phyloP scores from a whole-genome alignment of 2,329 filamentous ascomycete species.

The Hypoxylon sp. region DNA sequence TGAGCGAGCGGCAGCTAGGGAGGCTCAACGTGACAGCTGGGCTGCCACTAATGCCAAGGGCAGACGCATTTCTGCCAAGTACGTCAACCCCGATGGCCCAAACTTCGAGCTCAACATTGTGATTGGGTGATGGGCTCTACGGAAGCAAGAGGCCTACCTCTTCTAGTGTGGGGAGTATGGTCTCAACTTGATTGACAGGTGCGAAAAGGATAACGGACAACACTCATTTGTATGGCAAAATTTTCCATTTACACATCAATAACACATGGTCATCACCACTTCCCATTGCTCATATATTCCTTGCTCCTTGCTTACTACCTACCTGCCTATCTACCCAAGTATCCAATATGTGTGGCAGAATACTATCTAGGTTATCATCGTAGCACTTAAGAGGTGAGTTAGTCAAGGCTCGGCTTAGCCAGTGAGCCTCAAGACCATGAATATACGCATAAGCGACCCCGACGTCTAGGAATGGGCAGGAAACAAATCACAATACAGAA shows the following conservation, averaged over 20 bases:
- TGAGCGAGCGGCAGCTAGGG: not conserved
- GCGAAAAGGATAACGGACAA: too few species aligned
- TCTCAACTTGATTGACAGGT: too few species aligned
- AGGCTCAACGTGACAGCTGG: not conserved
- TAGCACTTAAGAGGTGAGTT: too few species aligned
- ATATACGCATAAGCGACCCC: not conserved
- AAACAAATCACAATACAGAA: not conserved
- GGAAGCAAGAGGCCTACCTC: not conserved
- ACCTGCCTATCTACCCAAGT: too few species aligned
- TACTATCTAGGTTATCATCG: too few species aligned
- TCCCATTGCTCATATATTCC: too few species aligned
- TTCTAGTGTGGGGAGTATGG: not conserved
- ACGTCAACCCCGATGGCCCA: not conserved
- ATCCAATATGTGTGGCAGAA: too few species aligned
- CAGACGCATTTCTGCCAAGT: not conserved
- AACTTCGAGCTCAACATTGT: not conserved
- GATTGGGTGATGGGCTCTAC: not conserved
- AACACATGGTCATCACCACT: too few species aligned
- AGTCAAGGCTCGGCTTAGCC: not conserved
- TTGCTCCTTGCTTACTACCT: too few species aligned
- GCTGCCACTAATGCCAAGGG: not conserved
- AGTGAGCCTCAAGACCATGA: not conserved
- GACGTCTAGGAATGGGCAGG: not conserved
- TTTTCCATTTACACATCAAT: too few species aligned
- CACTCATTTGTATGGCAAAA: too few species aligned